Evolutionary conservation across 495 filamentous ascomycete genomes (phyloP), one percentile per base, ranked within the genome.

Genomic region (Neurospora sublineolata): DNA sequence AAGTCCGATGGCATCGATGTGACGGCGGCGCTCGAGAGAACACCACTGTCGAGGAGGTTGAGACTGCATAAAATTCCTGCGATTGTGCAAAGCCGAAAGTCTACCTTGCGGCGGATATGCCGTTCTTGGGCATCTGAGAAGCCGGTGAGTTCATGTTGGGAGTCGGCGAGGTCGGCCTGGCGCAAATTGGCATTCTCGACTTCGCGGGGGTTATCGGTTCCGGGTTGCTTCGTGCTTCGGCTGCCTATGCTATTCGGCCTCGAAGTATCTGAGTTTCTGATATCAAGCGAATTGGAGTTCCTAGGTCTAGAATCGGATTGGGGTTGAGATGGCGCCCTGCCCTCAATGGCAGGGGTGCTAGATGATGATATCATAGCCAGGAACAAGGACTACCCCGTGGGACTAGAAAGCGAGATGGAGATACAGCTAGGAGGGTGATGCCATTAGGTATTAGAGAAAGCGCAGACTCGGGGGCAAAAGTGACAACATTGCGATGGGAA

Each of bases 1-100:
- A 93, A 82, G 77, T 93, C 90, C 4, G 77, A 68, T 37, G 89
- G 82, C 89, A 93, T 90, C n/a, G 86, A 89, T 1, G 91, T 93
- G 41, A 93, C 90, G 9, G 90, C 90, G 0, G 91, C 91, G 14
- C 87, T 89, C 6, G 89, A 91, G n/a, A 94, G 87, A 70, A 94
- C 89, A n/a, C 89, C 90, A 52, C 86, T 88, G 80, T 93, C 91
- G 10, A 93, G 82, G 42, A 94, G 81, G 78, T 93, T 89, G 37
- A 93, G 84, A 73, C 86, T 89, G 80, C 89, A 92, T 12, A 93
- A 82, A 33, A 93, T 84, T 4, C 91, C 90, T 18, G 89, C 91
- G 73, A 94, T 92, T 39, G 86, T 89, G 80, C 91, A 93, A 7
- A 93, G 83, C n/a, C 91, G 85, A 58, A 91, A 72, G 76, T 93